phyloP scores from a whole-genome alignment of 208 protist genomes.

The Vickermania spadyakhi region DNA sequence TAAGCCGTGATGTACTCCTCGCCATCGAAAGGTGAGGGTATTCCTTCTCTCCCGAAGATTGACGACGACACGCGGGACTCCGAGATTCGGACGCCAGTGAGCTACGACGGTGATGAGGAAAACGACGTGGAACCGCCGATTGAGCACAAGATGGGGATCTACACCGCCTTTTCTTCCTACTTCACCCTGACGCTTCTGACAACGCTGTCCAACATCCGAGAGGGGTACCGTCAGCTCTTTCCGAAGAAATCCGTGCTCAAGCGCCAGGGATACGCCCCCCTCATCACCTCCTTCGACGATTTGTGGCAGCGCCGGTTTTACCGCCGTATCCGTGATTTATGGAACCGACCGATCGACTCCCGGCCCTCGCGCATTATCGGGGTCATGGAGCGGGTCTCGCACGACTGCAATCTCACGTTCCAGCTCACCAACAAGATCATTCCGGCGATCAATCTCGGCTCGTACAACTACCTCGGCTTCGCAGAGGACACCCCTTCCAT shows the following conservation, averaged over 20 bases:
- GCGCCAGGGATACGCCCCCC: conserved; percentile 87
- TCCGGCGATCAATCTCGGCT: conserved; percentile 92
- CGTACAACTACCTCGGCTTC: conserved; percentile 99
- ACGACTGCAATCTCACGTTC: conserved; percentile 85
- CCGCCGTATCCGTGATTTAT: conserved; percentile 85
- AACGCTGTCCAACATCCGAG: conserved; percentile 36
- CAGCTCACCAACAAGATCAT: conserved; percentile 73
- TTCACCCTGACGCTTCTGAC: conserved; percentile 45
- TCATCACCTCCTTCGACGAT: conserved; percentile 92
- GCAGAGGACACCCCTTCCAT: conserved; percentile 87
- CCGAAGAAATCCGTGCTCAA: conserved; percentile 14
- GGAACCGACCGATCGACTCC: conserved; percentile 88
- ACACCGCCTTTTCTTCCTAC: conserved; percentile 40
- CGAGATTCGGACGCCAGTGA: not conserved
- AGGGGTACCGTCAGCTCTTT: conserved; percentile 48
- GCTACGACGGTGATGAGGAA: conserved; percentile 11
- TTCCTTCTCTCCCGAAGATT: conserved; percentile 5
- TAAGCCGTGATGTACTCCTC: no score
- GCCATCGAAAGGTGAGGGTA: not conserved
- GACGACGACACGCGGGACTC: conserved; percentile 5
- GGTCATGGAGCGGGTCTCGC: conserved; percentile 84
- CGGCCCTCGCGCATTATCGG: conserved; percentile 89
- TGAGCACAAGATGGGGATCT: conserved; percentile 23
- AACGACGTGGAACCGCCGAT: not conserved
- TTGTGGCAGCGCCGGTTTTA: conserved; percentile 93